phyloP scores from a whole-genome alignment of 139 green algal genomes.

The Picocystis salinarum region DNA sequence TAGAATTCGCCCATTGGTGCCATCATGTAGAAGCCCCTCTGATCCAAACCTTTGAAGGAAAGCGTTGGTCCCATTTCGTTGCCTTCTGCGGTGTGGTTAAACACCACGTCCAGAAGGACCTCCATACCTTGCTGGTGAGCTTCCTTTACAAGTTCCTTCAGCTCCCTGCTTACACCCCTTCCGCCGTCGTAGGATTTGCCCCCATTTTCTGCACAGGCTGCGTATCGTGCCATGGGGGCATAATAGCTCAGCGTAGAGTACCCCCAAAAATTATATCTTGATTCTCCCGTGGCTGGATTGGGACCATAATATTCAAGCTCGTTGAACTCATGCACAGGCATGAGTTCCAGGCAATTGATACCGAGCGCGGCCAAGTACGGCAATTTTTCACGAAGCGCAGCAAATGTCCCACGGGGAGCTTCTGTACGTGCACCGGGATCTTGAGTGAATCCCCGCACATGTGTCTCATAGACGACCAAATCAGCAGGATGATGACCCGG shows the following conservation, averaged over 20 bases:
- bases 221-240: slow-evolving; percentile 75
- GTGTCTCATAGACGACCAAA: slow-evolving; percentile 91
- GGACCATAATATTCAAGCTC: slow-evolving; percentile 88
- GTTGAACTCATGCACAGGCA: slow-evolving; percentile 93
- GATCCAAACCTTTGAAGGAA: slow-evolving; percentile 91
- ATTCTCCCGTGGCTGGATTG: slow-evolving; percentile 16
- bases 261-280: slow-evolving; percentile 89
- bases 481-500: too few species aligned
- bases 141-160: slow-evolving; percentile 85
- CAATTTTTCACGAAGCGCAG: slow-evolving; percentile 61
- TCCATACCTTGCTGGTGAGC: slow-evolving; percentile 78
- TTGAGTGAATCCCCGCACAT: slow-evolving; percentile 84
- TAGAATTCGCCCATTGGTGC: slow-evolving; percentile 83
- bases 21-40: slow-evolving; percentile 95
- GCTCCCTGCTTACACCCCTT: slow-evolving; percentile 37
- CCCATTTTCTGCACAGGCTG: slow-evolving; percentile 1
- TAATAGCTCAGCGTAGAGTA: slow-evolving; percentile 94
- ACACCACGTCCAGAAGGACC: slow-evolving; percentile 95
- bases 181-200: slow-evolving; percentile 9
- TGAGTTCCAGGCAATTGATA: slow-evolving; percentile 87
- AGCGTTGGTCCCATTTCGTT: slow-evolving; percentile 75
- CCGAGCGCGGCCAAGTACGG: slow-evolving; percentile 80
- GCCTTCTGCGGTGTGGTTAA: slow-evolving; percentile 97
- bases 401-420: slow-evolving; percentile 52
- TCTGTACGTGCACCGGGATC: slow-evolving; percentile 32